phyloP scores from a whole-genome alignment of 1,284 basidiomycete genomes.

The Paramarasmius palmivorus region DNA sequence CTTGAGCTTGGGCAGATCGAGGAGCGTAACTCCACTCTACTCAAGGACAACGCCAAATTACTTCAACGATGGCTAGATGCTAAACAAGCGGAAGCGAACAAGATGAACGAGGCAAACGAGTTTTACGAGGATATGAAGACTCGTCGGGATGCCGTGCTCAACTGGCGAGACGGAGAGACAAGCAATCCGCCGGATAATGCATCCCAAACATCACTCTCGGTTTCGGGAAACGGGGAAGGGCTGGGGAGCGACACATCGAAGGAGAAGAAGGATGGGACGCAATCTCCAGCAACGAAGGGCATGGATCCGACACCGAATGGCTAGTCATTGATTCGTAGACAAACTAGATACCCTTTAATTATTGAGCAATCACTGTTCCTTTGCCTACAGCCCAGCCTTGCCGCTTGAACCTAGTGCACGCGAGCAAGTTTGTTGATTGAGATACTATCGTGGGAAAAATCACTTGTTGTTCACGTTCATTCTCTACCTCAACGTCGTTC shows the following conservation, averaged over 20 bases:
- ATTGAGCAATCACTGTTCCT: too few relatives aligned
- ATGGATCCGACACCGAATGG: conserved; percentile 87
- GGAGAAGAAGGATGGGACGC: conserved; percentile 72
- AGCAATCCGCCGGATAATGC: conserved; percentile 28
- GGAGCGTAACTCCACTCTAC: conserved; percentile 81
- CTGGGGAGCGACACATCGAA: conserved; percentile 46
- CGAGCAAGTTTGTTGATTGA: too few relatives aligned
- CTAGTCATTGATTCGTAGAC: conserved; percentile 57
- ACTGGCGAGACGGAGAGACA: conserved; percentile 46
- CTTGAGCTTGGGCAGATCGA: conserved; percentile 90
- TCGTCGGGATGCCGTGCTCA: conserved; percentile 56
- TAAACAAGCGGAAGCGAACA: conserved; percentile 90
- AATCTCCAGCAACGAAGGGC: conserved; percentile 64
- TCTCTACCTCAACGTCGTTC: neutral
- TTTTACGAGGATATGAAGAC: conserved; percentile 83
- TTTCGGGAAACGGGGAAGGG: conserved; percentile 74
- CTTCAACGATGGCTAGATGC: conserved; percentile 95
- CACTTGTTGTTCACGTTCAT: too few relatives aligned
- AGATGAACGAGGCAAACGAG: conserved; percentile 91
- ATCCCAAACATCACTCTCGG: conserved; percentile 27
- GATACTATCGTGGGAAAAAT: too few relatives aligned
- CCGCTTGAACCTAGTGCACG: too few relatives aligned
- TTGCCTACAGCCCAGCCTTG: too few relatives aligned
- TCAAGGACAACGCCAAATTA: conserved; percentile 91
- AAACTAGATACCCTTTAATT: too few relatives aligned